Evolutionary conservation across 164 flowering plant genomes (phyloP).

Genomic region (Santalum album): DNA sequence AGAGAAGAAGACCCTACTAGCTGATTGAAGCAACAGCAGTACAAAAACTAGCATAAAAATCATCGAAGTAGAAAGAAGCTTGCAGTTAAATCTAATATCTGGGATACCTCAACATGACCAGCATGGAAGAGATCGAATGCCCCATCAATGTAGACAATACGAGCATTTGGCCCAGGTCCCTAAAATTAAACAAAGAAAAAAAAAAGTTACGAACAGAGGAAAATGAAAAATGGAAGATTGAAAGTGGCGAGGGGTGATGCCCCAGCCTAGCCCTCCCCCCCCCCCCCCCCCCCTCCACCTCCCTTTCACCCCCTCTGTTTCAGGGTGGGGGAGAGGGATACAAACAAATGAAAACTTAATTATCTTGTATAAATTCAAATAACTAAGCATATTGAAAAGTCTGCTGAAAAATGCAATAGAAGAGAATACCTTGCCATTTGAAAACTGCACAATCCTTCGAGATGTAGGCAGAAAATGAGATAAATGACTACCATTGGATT

Average conservation of each 20-base stretch:
- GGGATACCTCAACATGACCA: constrained; percentile 77
- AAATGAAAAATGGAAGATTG: too few relatives aligned
- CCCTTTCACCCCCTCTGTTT: too few relatives aligned
- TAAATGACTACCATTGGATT: constrained; percentile 23
- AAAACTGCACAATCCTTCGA: constrained; percentile 72
- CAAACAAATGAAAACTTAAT: too few relatives aligned
- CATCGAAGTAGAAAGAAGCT: background rate
- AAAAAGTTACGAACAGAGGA: background rate
- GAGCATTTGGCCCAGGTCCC: constrained; percentile 85
- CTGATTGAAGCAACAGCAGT: too few relatives aligned
- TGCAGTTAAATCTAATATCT: background rate
- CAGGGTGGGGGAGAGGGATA: too few relatives aligned
- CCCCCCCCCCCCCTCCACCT: too few relatives aligned
- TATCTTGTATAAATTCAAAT: too few relatives aligned
- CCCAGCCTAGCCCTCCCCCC: too few relatives aligned
- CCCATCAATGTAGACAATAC: constrained; percentile 78
- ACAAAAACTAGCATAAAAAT: background rate
- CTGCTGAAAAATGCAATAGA: too few relatives aligned
- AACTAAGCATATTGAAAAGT: too few relatives aligned
- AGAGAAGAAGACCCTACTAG: background rate
- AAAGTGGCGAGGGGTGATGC: too few relatives aligned
- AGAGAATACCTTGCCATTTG: constrained; percentile 69
- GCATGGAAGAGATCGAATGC: constrained; percentile 92
- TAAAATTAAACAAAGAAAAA: constrained; percentile 12
- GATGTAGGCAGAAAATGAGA: constrained; percentile 81